Evolutionary conservation across 2,329 filamentous ascomycete species (phyloP), one percentile per base, ranked within the genome.

Genomic region (Aspergillus ibericus): DNA sequence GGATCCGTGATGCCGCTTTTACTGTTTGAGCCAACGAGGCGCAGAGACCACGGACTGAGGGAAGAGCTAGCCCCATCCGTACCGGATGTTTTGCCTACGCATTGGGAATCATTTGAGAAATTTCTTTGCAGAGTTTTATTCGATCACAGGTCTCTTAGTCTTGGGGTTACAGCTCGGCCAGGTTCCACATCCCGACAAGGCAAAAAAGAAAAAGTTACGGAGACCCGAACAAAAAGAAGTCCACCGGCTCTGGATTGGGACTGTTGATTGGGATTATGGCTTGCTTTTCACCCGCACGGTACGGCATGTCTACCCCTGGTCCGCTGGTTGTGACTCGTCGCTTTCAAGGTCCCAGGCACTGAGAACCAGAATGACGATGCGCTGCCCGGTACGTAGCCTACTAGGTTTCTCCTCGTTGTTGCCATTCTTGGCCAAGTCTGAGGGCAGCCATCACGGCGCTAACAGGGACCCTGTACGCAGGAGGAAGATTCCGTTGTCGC

Each of bases 1-100:
- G 58, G 61, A 56, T 58, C 52, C 15, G 27, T 50, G 47, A 59
- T 61, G 57, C 53, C 62, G 57, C 62, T 60, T 57, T 57, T 47
- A 47, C 53, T 49, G 29, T 51, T 53, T 42, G 44, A 40, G 25
- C 52, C 34, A 53, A 60, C 53, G 64, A 63, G 59, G 57, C 60
- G 56, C 59, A 52, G 16, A 44, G 32, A 50, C 54, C 51, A 32
- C 42, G 20, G 53, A 36, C 34, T 13, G 25, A 59, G 49, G 44
- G 20, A 40, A 42, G 53, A 53, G 51, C 60, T 58, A 61, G 57
- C 38, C 42, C 38, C 56, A 59, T 59, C 53, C 27, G 56, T 59
- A 58, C 50, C 55, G 20, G 50, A 51, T 42, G 49, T 61, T 53
- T 36, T 44, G 16, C 22, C 34, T 22, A 36, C 56, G 44, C 32